Evolutionary conservation across 2,329 filamentous ascomycete genomes (phyloP).

Genomic region (Aspergillus neotritici): DNA sequence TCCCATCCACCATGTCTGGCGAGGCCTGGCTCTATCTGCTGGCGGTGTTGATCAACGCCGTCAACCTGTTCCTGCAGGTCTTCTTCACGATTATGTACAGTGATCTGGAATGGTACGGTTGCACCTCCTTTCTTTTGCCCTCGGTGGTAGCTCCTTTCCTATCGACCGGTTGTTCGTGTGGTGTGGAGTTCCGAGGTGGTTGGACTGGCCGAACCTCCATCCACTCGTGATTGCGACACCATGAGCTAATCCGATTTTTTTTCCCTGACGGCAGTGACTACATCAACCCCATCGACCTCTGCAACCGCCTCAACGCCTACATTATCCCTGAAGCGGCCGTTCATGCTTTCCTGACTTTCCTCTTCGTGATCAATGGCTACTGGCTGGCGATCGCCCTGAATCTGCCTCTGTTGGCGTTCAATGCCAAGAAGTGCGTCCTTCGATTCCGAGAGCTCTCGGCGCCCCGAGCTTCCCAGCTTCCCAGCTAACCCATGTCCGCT

Average conservation of each 20-base stretch:
- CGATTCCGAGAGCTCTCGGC: not conserved
- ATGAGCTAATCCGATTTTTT: slow-evolving; percentile 25
- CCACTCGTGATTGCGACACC: slow-evolving; percentile 6
- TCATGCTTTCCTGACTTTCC: slow-evolving; percentile 87
- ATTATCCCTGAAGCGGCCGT: slow-evolving; percentile 98
- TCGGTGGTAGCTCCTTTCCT: not conserved
- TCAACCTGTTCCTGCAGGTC: slow-evolving; percentile 98
- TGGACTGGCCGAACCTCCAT: not conserved
- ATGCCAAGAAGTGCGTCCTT: slow-evolving; percentile 85
- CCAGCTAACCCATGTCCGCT: slow-evolving; percentile 18
- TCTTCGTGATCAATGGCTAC: slow-evolving; percentile 98
- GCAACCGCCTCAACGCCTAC: slow-evolving; percentile 99
- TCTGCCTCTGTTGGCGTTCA: slow-evolving; percentile 84
- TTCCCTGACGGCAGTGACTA: slow-evolving; percentile 65
- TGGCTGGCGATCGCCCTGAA: slow-evolving; percentile 92
- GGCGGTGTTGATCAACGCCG: slow-evolving; percentile 97
- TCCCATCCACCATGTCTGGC: slow-evolving; percentile 69
- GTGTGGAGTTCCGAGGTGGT: not conserved
- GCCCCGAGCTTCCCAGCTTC: not conserved
- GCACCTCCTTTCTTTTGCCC: not conserved
- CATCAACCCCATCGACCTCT: slow-evolving; percentile 99
- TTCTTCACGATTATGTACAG: slow-evolving; percentile 99
- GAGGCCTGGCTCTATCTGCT: slow-evolving; percentile 98
- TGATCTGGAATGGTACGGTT: slow-evolving; percentile 93
- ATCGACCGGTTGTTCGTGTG: not conserved